Conservation (phyloP, 495 filamentous ascomycete genomes). For the Tuber brumale region DNA sequence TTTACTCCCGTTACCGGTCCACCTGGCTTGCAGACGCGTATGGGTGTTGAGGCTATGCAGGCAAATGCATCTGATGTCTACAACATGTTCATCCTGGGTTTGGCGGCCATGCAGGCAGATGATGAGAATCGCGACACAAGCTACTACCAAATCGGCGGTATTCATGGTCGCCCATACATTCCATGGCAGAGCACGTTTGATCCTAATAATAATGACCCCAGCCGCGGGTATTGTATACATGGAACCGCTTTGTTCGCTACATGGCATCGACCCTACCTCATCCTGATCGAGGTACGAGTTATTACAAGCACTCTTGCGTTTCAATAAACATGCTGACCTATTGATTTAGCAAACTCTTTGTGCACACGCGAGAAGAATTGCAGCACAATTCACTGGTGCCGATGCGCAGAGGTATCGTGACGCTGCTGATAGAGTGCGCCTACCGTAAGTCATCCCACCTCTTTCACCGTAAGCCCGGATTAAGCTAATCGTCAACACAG, state of each 20-base stretch:
- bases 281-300: constrained; percentile 56
- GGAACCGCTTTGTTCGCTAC: constrained; percentile 59
- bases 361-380: constrained; percentile 21
- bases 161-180: constrained; percentile 43
- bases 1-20: constrained; percentile 27
- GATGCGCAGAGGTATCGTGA: constrained; percentile 29
- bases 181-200: constrained; percentile 40
- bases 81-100: constrained; percentile 43
- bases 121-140: constrained; percentile 30
- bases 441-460: constrained; percentile 29
- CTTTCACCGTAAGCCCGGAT: not conserved
- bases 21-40: constrained; percentile 22
- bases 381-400: constrained; percentile 29
- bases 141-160: constrained; percentile 44
- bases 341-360: constrained; percentile 26
- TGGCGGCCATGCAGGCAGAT: constrained; percentile 34
- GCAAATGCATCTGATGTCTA: constrained; percentile 32
- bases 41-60: constrained; percentile 27
- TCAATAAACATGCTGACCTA: not conserved
- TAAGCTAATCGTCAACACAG: constrained; percentile 19
- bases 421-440: constrained; percentile 32
- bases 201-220: constrained; percentile 10
- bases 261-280: constrained; percentile 68
- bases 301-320: not conserved
- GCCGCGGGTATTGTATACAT: constrained; percentile 60